Evolutionary conservation across 306 rosid species (phyloP).

Genomic region (Albizia julibrissin): DNA sequence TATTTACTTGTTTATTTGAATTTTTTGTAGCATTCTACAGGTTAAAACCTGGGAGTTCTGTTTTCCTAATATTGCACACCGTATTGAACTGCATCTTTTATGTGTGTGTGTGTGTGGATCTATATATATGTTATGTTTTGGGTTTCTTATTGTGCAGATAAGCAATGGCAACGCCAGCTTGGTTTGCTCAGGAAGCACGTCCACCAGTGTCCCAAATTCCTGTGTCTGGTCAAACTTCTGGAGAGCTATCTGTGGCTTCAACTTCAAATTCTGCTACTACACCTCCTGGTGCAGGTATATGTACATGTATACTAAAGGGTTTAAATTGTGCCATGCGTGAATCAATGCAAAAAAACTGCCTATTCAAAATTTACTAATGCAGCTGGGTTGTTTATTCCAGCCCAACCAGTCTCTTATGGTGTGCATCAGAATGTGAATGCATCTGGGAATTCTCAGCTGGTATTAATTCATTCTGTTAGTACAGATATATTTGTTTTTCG

Average conservation of each 20-base stretch:
- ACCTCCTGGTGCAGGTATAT: constrained; percentile 11
- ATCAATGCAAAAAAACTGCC: constrained; percentile 21
- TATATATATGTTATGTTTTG: background rate
- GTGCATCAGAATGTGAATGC: constrained; percentile 26
- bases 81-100: background rate
- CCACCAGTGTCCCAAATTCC: constrained; percentile 34
- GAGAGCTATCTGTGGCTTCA: constrained; percentile 31
- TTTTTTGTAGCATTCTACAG: background rate
- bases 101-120: no score
- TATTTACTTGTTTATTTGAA: background rate
- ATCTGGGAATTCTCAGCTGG: constrained; percentile 47
- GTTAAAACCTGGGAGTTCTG: background rate
- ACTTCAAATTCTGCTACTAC: constrained; percentile 27
- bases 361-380: constrained; percentile 19
- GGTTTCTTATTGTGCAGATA: constrained; percentile 29
- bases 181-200: constrained; percentile 48
- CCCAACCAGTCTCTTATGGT: constrained; percentile 29
- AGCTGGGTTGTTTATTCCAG: constrained; percentile 34
- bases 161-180: constrained; percentile 56
- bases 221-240: constrained; percentile 20
- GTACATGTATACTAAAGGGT: background rate
- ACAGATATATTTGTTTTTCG: constrained; percentile 7
- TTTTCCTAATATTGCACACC: background rate
- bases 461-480: constrained; percentile 47
- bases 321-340: background rate